Evolutionary conservation across 345 rosid genomes (phyloP).

Genomic region (Brassica nigra): DNA sequence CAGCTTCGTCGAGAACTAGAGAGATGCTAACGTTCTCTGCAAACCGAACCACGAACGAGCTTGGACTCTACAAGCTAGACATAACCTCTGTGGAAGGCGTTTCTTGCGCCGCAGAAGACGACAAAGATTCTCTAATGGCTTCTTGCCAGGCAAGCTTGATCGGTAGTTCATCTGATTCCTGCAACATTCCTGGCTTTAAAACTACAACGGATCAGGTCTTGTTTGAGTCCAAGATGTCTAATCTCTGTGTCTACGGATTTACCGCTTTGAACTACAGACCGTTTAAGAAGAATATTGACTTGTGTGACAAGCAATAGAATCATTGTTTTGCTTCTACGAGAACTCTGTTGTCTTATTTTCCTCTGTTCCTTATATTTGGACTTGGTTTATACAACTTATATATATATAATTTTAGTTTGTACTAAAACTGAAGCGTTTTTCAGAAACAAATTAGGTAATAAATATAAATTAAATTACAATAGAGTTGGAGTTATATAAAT

Average conservation of each 20-base stretch:
- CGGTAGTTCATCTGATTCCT: constrained; percentile 54
- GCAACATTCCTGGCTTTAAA: constrained; percentile 78
- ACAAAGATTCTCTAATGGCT: constrained; percentile 27
- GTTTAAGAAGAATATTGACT: constrained; percentile 47
- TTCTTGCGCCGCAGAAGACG: constrained; percentile 39
- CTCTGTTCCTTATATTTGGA: constrained; percentile 11
- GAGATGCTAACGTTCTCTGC: constrained; percentile 75
- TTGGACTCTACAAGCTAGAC: constrained; percentile 76
- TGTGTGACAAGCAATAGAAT: not conserved
- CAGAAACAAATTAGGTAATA: constrained; percentile 10
- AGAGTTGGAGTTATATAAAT: not conserved
- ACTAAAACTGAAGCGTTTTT: not conserved
- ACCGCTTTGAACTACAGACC: constrained; percentile 75
- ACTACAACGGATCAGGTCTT: constrained; percentile 74
- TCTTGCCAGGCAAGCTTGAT: constrained; percentile 73
- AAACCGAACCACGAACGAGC: constrained; percentile 75
- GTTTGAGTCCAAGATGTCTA: constrained; percentile 59
- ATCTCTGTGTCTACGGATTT: constrained; percentile 78
- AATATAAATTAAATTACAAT: constrained; percentile 8
- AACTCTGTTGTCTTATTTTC: constrained; percentile 12
- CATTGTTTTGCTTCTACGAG: constrained; percentile 2
- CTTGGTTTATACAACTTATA: not conserved
- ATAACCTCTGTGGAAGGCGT: constrained; percentile 80
- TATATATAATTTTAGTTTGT: not conserved
- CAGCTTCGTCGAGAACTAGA: constrained; percentile 58